These are phyloP conservation scores for Dalbergia oliveri DNA, from an alignment of 306 rosid genomes.

Conservation along the genomic window DNA sequence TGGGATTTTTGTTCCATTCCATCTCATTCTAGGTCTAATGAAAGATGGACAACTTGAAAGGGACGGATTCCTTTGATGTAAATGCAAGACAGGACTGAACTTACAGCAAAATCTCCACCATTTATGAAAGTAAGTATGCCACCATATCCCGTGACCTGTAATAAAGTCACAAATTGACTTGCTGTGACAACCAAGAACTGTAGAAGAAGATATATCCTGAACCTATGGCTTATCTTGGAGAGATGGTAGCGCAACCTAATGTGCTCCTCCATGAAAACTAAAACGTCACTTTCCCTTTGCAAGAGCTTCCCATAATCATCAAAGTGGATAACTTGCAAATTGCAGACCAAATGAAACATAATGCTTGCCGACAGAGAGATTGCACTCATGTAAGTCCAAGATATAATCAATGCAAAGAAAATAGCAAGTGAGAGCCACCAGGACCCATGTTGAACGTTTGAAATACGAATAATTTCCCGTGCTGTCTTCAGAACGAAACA, in stretches of 20 bases:
- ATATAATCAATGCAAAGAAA: slow-evolving; percentile 55
- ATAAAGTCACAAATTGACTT: slow-evolving; percentile 73
- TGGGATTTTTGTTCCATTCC: not conserved
- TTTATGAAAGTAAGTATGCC: slow-evolving; percentile 61
- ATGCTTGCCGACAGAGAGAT: slow-evolving; percentile 79
- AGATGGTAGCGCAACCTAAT: slow-evolving; percentile 76
- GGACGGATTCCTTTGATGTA: slow-evolving; percentile 20
- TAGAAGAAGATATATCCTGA: slow-evolving; percentile 79
- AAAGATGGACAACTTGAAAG: not conserved
- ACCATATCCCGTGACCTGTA: slow-evolving; percentile 66
- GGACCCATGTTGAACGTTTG: slow-evolving; percentile 54
- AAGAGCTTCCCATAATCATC: slow-evolving; percentile 79
- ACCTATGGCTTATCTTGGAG: slow-evolving; percentile 88
- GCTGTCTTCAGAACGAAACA: slow-evolving; percentile 68
- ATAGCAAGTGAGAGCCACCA: slow-evolving; percentile 65
- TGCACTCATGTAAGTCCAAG: slow-evolving; percentile 83
- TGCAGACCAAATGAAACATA: slow-evolving; percentile 86
- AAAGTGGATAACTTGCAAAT: slow-evolving; percentile 84
- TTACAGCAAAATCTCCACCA: slow-evolving; percentile 91
- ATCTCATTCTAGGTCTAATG: not conserved
- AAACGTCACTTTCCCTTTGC: slow-evolving; percentile 72
- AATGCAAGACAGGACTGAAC: slow-evolving; percentile 49
- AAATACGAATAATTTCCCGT: slow-evolving; percentile 65
- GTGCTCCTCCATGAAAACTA: slow-evolving; percentile 79
- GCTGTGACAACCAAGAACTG: slow-evolving; percentile 75